phyloP scores from a whole-genome alignment of 2,329 filamentous ascomycete species.

The Colletotrichum sp. region DNA sequence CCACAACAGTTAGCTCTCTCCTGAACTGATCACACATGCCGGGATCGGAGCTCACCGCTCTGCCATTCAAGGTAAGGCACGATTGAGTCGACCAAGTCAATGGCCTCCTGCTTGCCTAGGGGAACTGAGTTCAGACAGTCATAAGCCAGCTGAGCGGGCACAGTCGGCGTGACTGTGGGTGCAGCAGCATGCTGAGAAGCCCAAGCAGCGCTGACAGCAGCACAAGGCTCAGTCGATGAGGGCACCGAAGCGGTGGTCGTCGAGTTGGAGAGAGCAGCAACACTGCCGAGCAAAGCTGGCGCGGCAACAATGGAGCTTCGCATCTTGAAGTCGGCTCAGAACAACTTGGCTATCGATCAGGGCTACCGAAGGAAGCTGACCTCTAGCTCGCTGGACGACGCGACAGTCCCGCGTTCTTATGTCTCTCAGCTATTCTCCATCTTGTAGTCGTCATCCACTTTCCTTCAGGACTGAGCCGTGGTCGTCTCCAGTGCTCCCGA shows the following conservation, averaged over 20 bases:
- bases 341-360: not conserved
- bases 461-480: not conserved
- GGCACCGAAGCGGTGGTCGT: not conserved
- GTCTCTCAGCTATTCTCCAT: not conserved
- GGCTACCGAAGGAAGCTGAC: not conserved
- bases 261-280: not conserved
- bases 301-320: not conserved
- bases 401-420: not conserved
- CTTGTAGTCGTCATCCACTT: not conserved
- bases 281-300: not conserved
- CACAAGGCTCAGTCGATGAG: slow-evolving; percentile 1
- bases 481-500: not conserved
- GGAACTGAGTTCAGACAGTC: slow-evolving; percentile 47
- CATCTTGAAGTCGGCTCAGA: not conserved
- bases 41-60: slow-evolving; percentile 29
- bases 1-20: not conserved
- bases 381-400: not conserved
- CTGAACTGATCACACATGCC: not conserved
- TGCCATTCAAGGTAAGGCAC: slow-evolving; percentile 48
- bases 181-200: not conserved
- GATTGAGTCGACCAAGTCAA: slow-evolving; percentile 42
- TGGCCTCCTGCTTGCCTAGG: slow-evolving; percentile 40
- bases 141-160: slow-evolving; percentile 41
- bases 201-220: slow-evolving; percentile 2
- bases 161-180: slow-evolving; percentile 5